These are phyloP conservation scores for Malassezia sympodialis DNA, from an alignment of 1,284 basidiomycete species.

Conservation along the genomic window DNA sequence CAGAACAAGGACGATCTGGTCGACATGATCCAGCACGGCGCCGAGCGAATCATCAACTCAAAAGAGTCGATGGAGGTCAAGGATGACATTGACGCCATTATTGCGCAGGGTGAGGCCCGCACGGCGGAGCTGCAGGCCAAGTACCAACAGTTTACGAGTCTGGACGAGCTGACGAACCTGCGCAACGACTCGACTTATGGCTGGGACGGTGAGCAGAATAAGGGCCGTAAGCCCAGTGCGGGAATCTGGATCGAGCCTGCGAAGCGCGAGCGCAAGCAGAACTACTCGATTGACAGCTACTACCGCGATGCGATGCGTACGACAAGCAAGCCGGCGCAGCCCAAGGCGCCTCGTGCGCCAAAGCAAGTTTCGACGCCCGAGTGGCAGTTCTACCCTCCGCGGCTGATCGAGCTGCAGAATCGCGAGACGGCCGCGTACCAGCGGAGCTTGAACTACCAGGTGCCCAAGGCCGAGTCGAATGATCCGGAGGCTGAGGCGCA, in stretches of 20 bases:
- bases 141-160: conserved; percentile 73
- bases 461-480: conserved; percentile 61
- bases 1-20: conserved; percentile 92
- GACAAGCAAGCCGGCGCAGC: conserved; percentile 60
- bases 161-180: conserved; percentile 94
- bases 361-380: conserved; percentile 86
- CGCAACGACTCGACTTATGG: conserved; percentile 69
- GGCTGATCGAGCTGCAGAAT: conserved; percentile 74
- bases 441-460: conserved; percentile 65
- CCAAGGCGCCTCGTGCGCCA: conserved; percentile 74
- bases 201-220: conserved; percentile 94
- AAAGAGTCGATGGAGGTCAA: conserved; percentile 59
- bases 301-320: conserved; percentile 84
- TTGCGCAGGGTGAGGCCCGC: conserved; percentile 65
- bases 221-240: conserved; percentile 54
- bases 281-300: conserved; percentile 68
- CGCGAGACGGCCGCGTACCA: conserved; percentile 55
- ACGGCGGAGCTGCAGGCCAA: conserved; percentile 81
- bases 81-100: conserved; percentile 90
- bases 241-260: conserved; percentile 68
- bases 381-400: conserved; percentile 89
- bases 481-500: conserved; percentile 47
- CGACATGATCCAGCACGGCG: conserved; percentile 97
- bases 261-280: conserved; percentile 84
- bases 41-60: conserved; percentile 87